Evolutionary conservation across 345 rosid species (phyloP).

Genomic region (Viola odorata): DNA sequence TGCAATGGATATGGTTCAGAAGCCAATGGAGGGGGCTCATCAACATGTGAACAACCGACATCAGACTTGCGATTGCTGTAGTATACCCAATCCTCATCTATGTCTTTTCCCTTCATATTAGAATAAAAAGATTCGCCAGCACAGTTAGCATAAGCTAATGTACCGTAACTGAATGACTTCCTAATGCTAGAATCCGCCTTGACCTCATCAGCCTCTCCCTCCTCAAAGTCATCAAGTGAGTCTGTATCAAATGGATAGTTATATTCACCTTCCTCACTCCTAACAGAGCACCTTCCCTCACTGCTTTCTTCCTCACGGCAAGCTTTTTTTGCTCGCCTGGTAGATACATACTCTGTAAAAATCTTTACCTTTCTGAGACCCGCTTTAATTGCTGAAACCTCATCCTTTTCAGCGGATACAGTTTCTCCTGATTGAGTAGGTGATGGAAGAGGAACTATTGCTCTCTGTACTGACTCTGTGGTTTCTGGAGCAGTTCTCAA

Average conservation of each 20-base stretch:
- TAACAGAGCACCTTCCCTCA: conserved; percentile 57
- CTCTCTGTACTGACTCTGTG: conserved; percentile 42
- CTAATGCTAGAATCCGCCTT: conserved; percentile 40
- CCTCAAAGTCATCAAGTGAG: conserved; percentile 74
- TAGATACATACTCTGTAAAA: conserved; percentile 66
- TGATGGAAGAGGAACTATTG: conserved; percentile 48
- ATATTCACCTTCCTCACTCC: conserved; percentile 71
- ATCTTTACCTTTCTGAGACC: conserved; percentile 83
- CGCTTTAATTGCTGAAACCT: conserved; percentile 77
- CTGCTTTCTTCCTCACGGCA: conserved; percentile 62
- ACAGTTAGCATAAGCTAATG: conserved; percentile 70
- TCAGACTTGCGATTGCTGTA: conserved; percentile 71
- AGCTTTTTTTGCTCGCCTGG: conserved; percentile 54
- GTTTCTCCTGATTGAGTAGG: conserved; percentile 50
- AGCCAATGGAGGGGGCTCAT: conserved; percentile 34
- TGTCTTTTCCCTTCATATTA: conserved; percentile 35
- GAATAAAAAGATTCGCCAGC: conserved; percentile 67
- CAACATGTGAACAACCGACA: conserved; percentile 42
- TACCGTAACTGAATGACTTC: conserved; percentile 78
- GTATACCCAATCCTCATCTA: conserved; percentile 75
- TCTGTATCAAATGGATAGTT: conserved; percentile 77
- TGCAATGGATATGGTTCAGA: conserved; percentile 47
- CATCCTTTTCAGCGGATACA: conserved; percentile 49
- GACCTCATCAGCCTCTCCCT: conserved; percentile 71
- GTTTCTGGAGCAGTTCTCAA: conserved; percentile 59